Conservation (phyloP, 495 filamentous ascomycete species). For the Beverwykella pulmonaria region DNA sequence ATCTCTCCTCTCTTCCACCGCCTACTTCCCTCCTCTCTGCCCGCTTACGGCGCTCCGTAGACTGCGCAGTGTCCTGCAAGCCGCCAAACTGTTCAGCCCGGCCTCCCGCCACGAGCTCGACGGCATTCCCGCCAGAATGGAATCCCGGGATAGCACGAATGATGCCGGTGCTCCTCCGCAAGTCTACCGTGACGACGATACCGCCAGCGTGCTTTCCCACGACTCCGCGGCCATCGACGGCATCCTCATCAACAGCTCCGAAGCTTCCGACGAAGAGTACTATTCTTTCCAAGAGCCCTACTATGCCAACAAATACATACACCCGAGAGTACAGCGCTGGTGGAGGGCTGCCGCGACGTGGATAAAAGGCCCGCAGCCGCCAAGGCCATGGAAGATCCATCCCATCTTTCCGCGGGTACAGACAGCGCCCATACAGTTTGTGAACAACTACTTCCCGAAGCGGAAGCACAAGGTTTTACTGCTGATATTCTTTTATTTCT, state of each 20-base stretch:
- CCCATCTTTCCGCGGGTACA: constrained; percentile 47
- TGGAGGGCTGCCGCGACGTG: constrained; percentile 41
- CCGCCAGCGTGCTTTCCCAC: constrained; percentile 22
- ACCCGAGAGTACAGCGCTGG: constrained; percentile 33
- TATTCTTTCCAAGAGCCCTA: constrained; percentile 24
- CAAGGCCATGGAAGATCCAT: constrained; percentile 45
- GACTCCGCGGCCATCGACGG: constrained; percentile 23
- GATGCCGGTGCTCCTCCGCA: constrained; percentile 32
- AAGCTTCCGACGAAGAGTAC: constrained; percentile 39
- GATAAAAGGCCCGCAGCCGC: constrained; percentile 49
- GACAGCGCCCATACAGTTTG: constrained; percentile 42
- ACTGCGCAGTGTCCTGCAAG: background rate
- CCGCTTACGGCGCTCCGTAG: background rate
- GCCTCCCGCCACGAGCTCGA: constrained; percentile 34
- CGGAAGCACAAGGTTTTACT: constrained; percentile 43
- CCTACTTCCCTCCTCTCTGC: background rate
- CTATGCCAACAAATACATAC: constrained; percentile 38
- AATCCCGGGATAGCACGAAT: constrained; percentile 2
- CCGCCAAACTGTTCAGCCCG: constrained; percentile 27
- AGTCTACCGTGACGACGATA: constrained; percentile 35
- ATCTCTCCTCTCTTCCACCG: background rate
- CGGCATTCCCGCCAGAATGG: constrained; percentile 26
- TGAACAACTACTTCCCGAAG: constrained; percentile 48
- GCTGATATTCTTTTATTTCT: constrained; percentile 44
- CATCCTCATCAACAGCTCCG: constrained; percentile 33